Percentiles rank a stretch among this genome's conserved stretches.
These are phyloP conservation scores for Thuja plicata DNA, from an alignment of 83 land plant genomes.

Conservation along the genomic window DNA sequence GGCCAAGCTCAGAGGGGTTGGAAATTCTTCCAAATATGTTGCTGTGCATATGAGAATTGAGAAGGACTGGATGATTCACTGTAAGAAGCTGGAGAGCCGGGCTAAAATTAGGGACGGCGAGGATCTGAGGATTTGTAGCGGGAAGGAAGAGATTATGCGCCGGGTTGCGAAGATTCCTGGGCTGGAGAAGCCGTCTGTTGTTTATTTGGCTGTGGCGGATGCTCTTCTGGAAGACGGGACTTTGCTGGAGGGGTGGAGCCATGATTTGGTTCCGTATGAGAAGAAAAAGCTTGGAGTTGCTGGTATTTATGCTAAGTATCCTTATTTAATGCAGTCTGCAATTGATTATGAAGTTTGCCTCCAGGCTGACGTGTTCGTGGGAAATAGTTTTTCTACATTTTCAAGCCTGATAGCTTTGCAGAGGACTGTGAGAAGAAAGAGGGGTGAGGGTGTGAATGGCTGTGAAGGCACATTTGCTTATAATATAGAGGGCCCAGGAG, in stretches of 20 bases:
- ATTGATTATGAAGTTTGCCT: slow-evolving; percentile 89
- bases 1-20: slow-evolving; percentile 35
- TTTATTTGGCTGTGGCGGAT: slow-evolving; percentile 90
- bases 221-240: slow-evolving; percentile 64
- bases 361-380: slow-evolving; percentile 74
- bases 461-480: slow-evolving; percentile 71
- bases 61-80: slow-evolving; percentile 95
- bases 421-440: slow-evolving; percentile 62
- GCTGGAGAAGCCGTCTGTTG: slow-evolving; percentile 41
- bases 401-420: slow-evolving; percentile 82
- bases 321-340: slow-evolving; percentile 83
- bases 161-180: slow-evolving; percentile 54
- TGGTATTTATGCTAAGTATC: slow-evolving; percentile 52
- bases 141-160: slow-evolving; percentile 74
- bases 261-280: slow-evolving; percentile 66
- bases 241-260: slow-evolving; percentile 74
- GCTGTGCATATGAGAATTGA: slow-evolving; percentile 96
- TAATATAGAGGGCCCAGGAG: slow-evolving; percentile 52
- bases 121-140: slow-evolving; percentile 67
- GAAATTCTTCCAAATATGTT: slow-evolving; percentile 29
- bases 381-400: slow-evolving; percentile 95
- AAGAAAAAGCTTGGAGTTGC: slow-evolving; percentile 82
- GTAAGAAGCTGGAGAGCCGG: slow-evolving; percentile 74
- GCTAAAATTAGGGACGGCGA: slow-evolving; percentile 13
- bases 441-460: slow-evolving; percentile 19